These are phyloP conservation scores for Cryptococcus depauperatus DNA, from an alignment of 1,284 basidiomycete species.

Conservation along the genomic window DNA sequence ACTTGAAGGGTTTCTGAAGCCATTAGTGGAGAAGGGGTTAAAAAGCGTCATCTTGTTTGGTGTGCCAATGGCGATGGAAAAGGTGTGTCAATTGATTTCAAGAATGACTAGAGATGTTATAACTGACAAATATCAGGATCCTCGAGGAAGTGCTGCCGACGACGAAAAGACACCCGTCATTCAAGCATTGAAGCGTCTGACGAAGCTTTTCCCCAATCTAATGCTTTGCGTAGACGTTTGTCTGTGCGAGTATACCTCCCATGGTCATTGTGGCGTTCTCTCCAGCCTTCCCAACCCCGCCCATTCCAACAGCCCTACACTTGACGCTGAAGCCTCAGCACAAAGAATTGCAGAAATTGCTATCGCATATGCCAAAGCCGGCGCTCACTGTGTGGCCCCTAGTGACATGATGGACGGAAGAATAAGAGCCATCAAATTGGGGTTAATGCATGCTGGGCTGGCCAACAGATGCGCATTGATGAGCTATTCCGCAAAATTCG, in stretches of 20 bases:
- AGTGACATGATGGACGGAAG: conserved; percentile 99
- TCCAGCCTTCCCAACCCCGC: conserved; percentile 34
- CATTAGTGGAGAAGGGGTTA: conserved; percentile 82
- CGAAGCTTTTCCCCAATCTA: conserved; percentile 66
- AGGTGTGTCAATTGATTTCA: conserved; percentile 50
- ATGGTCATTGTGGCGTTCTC: conserved; percentile 91
- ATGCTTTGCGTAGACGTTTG: conserved; percentile 94
- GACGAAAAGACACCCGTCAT: conserved; percentile 88
- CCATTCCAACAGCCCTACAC: conserved; percentile 34
- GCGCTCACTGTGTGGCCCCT: conserved; percentile 95
- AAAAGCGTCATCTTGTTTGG: conserved; percentile 93
- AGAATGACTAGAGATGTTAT: background rate
- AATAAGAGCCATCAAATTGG: conserved; percentile 79
- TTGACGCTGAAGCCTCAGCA: conserved; percentile 64
- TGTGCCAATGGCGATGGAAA: conserved; percentile 74
- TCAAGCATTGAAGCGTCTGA: conserved; percentile 70
- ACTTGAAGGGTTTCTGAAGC: conserved; percentile 77
- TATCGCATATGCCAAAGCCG: conserved; percentile 82
- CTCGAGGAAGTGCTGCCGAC: conserved; percentile 75
- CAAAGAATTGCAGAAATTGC: conserved; percentile 85
- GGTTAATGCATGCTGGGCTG: conserved; percentile 69
- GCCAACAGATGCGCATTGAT: conserved; percentile 87
- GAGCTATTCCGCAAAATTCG: conserved; percentile 99
- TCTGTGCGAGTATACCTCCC: conserved; percentile 98
- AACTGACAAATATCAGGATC: conserved; percentile 54